Conservation (phyloP, 768 basidiomycete species). For the Tricholoma matsutake region DNA sequence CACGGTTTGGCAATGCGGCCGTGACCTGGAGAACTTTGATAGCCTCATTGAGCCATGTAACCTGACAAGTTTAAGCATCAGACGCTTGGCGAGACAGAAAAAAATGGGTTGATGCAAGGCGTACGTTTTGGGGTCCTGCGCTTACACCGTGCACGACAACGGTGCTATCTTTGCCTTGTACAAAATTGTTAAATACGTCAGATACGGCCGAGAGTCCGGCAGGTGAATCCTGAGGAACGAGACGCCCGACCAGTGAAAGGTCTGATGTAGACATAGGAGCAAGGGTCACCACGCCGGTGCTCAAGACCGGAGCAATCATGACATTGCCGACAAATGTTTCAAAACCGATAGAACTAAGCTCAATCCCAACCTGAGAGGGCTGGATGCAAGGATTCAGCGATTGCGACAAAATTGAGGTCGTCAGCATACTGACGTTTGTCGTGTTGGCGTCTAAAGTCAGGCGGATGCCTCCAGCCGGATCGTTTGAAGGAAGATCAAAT, state of each 20-base stretch:
- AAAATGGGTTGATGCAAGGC: conserved; percentile 13
- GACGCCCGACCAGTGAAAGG: conserved; percentile 57
- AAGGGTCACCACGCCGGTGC: conserved; percentile 48
- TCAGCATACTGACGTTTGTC: conserved; percentile 47
- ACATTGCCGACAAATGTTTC: conserved; percentile 49
- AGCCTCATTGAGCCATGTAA: conserved; percentile 70
- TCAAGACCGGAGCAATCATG: conserved; percentile 58
- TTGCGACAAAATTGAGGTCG: conserved; percentile 14
- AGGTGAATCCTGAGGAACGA: conserved; percentile 55
- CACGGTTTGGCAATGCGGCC: conserved; percentile 61
- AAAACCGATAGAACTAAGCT: conserved; percentile 59
- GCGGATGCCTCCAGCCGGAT: conserved; percentile 69
- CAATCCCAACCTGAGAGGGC: conserved; percentile 76
- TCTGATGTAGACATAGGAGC: conserved; percentile 49
- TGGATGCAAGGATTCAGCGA: conserved; percentile 17
- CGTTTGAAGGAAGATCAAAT: conserved; percentile 69
- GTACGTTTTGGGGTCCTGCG: conserved; percentile 55
- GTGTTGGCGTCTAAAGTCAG: conserved; percentile 60
- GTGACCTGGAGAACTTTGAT: conserved; percentile 60
- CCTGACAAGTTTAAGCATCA: conserved; percentile 33
- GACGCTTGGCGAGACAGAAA: conserved; percentile 2
- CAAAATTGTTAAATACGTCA: conserved; percentile 65
- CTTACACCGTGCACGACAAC: conserved; percentile 57
- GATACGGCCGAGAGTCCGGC: conserved; percentile 59
- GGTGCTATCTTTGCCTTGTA: conserved; percentile 61